Evolutionary conservation across 2,329 filamentous ascomycete genomes (phyloP), one percentile per base, ranked within the genome.

Genomic region (Phyllachora maydis): DNA sequence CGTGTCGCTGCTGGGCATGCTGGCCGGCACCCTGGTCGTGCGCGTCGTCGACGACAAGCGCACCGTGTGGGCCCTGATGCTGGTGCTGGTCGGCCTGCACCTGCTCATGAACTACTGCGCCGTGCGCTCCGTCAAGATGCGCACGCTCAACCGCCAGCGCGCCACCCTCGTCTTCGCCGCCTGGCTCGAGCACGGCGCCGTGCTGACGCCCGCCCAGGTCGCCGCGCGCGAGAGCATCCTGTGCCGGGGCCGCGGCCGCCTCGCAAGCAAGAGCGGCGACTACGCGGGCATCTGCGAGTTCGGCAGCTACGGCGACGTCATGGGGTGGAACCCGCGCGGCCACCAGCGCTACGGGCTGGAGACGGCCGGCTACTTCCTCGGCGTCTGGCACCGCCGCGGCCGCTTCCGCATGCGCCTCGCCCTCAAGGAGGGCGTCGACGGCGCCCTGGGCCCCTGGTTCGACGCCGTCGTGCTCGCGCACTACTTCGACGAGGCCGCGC

Each of bases 71-170:
- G 54, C 52, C 22, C 56, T 72, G 27, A 67, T 92, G 49, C 47
- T 83, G 1, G 31, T 65, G 3, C 61, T 95, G 11, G 61, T 93
- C 10, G 53, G 65, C 8, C 52, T 77, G 5, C 88, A 95, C 45
- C 59, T 95, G 5, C 64, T 59, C 40, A 82, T 76, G 36, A 95
- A 95, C 45, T 85, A 90, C 45, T 59, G 67, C 16, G 88, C 82
- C 19, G 85, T 98, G 4, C 62, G 73, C 30, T 62, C 75, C 23
- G 83, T 98, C 10, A 70, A 68, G 41, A 79, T 95, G 71, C 64
- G 65, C 18, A 78, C 67, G 5, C 56, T 95, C 17, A 95, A 92
- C 47, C 63, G 79, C 12, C 83, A 95, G 45, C 65, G 88, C 17
- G 77, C 82, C 2, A 78, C 73, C 22, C 67, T 93, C 11, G 55